These are phyloP conservation scores for Gracilariopsis chorda DNA, from an alignment of 23 red algal species.

Conservation along the genomic window DNA sequence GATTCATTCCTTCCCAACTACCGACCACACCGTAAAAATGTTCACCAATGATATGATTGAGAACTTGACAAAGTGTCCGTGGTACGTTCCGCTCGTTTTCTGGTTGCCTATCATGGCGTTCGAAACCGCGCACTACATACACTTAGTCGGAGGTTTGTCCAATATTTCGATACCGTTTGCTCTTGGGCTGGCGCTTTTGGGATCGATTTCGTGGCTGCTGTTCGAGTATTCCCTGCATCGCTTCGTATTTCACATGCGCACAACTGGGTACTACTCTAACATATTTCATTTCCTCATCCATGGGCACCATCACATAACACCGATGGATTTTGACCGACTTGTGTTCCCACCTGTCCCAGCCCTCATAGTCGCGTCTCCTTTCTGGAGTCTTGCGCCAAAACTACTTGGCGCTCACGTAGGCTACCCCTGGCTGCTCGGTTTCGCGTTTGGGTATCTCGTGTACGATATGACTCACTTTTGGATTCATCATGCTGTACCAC, in stretches of 20 bases:
- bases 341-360: constrained; percentile 97
- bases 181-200: background rate
- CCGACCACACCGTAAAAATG: constrained; percentile 90
- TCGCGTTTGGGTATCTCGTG: constrained; percentile 82
- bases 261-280: constrained; percentile 76
- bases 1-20: constrained; percentile 95
- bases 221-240: constrained; percentile 98
- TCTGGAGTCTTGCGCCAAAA: constrained; percentile 67
- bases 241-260: constrained; percentile 79
- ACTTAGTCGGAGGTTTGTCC: constrained; percentile 26
- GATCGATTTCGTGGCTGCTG: constrained; percentile 76
- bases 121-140: constrained; percentile 46
- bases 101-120: constrained; percentile 79
- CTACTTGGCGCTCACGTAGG: constrained; percentile 52
- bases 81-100: constrained; percentile 96
- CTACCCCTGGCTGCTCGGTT: constrained; percentile 84
- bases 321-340: constrained; percentile 90
- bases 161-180: background rate
- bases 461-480: constrained; percentile 99
- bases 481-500: constrained; percentile 84
- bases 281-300: constrained; percentile 99
- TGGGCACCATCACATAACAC: constrained; percentile 98
- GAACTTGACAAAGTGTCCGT: constrained; percentile 91
- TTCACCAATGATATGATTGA: constrained; percentile 86
- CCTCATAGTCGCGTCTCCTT: constrained; percentile 70